Conservation (phyloP, 495 filamentous ascomycete genomes). For the Hyaloscypha finlandica region DNA sequence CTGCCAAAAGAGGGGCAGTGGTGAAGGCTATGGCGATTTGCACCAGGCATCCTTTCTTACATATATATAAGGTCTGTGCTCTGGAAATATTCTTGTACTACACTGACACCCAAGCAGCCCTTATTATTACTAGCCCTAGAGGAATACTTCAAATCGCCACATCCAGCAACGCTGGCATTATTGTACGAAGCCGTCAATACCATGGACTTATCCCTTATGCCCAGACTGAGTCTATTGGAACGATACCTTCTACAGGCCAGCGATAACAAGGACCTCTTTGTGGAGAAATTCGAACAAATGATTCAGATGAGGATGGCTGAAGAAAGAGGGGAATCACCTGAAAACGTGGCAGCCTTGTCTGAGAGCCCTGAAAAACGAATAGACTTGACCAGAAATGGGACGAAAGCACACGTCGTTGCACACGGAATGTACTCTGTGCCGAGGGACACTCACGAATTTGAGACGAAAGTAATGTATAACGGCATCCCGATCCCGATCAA, state of each 20-base stretch:
- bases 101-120: constrained; percentile 55
- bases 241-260: constrained; percentile 83
- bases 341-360: constrained; percentile 46
- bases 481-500: constrained; percentile 96
- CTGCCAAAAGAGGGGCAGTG: constrained; percentile 86
- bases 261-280: constrained; percentile 93
- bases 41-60: constrained; percentile 95
- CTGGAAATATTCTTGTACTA: not conserved
- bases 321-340: constrained; percentile 44
- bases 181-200: constrained; percentile 91
- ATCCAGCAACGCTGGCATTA: constrained; percentile 83
- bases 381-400: constrained; percentile 53
- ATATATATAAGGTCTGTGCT: constrained; percentile 87
- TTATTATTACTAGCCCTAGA: constrained; percentile 92
- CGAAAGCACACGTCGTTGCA: constrained; percentile 52
- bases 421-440: constrained; percentile 64
- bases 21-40: constrained; percentile 99
- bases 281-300: constrained; percentile 97
- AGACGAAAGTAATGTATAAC: constrained; percentile 92
- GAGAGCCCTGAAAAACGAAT: constrained; percentile 47
- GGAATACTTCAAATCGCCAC: constrained; percentile 94
- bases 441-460: constrained; percentile 95
- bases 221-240: constrained; percentile 80
- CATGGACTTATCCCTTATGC: constrained; percentile 97
- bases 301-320: constrained; percentile 64